A percentile compares a stretch with the other conserved stretches of the same genome.
These are phyloP conservation scores for Apiotrichum veenhuisii DNA, from an alignment of 1,284 basidiomycete genomes.

Conservation along the genomic window DNA sequence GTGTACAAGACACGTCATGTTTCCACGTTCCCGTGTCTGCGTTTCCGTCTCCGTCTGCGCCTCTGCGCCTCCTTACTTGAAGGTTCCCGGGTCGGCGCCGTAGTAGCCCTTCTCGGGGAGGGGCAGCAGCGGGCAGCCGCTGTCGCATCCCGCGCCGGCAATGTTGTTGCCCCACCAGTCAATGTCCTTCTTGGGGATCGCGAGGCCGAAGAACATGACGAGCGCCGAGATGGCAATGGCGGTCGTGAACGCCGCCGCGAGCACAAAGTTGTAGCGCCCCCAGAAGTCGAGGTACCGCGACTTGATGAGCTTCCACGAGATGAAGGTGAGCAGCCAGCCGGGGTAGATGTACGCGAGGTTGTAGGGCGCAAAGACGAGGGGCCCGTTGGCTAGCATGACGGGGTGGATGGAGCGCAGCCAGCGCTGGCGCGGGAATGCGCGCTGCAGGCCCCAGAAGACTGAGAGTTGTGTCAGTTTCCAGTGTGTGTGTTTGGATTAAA, in stretches of 20 bases:
- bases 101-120: slow-evolving; percentile 31
- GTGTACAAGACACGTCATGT: too few relatives aligned
- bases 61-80: not conserved
- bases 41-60: too few relatives aligned
- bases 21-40: too few relatives aligned
- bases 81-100: slow-evolving; percentile 11
- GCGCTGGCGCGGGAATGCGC: not conserved
- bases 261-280: slow-evolving; percentile 44
- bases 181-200: slow-evolving; percentile 18
- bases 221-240: slow-evolving; percentile 43
- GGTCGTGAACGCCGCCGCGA: slow-evolving; percentile 42
- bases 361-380: not conserved
- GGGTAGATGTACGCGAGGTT: not conserved
- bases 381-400: not conserved
- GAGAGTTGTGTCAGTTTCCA: not conserved
- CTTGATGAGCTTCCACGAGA: not conserved
- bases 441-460: not conserved
- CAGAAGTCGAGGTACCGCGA: slow-evolving; percentile 31
- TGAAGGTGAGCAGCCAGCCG: not conserved
- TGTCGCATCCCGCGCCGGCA: slow-evolving; percentile 19
- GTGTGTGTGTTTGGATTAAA: slow-evolving; percentile 28
- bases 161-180: slow-evolving; percentile 28
- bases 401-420: not conserved
- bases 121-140: slow-evolving; percentile 15
- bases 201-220: slow-evolving; percentile 39